phyloP scores from a whole-genome alignment of 208 protist species.

The Zelonia costaricensis region DNA sequence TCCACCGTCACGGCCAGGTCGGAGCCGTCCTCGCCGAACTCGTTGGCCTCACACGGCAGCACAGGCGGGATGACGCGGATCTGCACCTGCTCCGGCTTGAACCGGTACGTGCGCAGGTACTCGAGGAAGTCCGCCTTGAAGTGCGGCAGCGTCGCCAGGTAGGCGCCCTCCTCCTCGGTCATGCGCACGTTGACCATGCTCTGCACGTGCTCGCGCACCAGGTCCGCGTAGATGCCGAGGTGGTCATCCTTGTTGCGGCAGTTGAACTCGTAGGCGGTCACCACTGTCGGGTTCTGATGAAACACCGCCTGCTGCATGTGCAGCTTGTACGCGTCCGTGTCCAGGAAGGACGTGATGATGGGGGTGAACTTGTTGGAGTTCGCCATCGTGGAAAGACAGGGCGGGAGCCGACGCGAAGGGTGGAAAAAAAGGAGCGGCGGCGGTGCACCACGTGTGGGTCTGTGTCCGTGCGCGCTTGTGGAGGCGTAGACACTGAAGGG shows the following conservation, averaged over 20 bases:
- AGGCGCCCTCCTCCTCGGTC: constrained; percentile 67
- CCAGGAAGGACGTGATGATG: constrained; percentile 82
- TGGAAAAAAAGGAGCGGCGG: too few relatives aligned
- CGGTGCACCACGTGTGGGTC: too few relatives aligned
- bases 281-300: constrained; percentile 57
- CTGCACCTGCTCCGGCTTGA: constrained; percentile 75
- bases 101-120: constrained; percentile 80
- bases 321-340: constrained; percentile 91
- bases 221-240: constrained; percentile 67
- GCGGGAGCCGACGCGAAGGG: too few relatives aligned
- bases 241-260: constrained; percentile 78
- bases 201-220: constrained; percentile 55
- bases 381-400: constrained; percentile 28
- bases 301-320: constrained; percentile 92
- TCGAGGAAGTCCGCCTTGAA: constrained; percentile 80
- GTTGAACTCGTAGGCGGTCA: constrained; percentile 67
- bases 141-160: constrained; percentile 65
- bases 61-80: constrained; percentile 44
- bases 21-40: constrained; percentile 42
- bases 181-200: constrained; percentile 52
- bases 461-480: too few relatives aligned
- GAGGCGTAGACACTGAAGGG: too few relatives aligned
- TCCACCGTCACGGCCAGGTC: constrained; percentile 65
- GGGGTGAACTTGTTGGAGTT: constrained; percentile 34
- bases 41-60: constrained; percentile 20